Conservation (phyloP, 139 green algal species). For the Chlamydomonas sphaeroides region DNA sequence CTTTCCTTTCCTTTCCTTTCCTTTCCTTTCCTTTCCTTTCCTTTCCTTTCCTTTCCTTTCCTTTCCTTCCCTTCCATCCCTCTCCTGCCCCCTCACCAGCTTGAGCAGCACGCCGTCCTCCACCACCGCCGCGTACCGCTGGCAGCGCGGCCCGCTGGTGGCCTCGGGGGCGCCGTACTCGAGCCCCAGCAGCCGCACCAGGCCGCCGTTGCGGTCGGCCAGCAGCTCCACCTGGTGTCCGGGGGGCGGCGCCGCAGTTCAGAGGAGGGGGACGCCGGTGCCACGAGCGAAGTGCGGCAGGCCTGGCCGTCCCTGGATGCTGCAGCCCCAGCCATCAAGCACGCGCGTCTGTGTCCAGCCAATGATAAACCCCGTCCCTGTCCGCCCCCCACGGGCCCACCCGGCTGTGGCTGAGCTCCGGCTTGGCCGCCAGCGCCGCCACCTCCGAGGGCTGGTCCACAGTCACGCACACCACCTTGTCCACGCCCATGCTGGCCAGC, state of each 20-base stretch:
- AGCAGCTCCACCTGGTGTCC: conserved; percentile 44
- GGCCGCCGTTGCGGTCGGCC: conserved; percentile 47
- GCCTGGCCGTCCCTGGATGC: no score
- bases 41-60: no score
- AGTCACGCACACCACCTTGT: conserved; percentile 63
- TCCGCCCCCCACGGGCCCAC: neutral
- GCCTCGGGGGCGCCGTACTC: conserved; percentile 46
- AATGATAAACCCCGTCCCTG: neutral
- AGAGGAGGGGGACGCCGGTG: no score
- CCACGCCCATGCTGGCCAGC: conserved; percentile 43
- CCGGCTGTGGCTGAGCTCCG: neutral
- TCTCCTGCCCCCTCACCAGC: conserved; percentile 52
- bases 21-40: no score
- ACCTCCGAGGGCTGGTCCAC: conserved; percentile 45
- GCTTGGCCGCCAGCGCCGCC: conserved; percentile 28
- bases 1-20: no score
- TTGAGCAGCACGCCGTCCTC: conserved; percentile 72
- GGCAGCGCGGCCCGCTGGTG: conserved; percentile 51
- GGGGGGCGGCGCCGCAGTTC: no score
- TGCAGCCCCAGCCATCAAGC: no score
- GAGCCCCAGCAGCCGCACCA: conserved; percentile 66
- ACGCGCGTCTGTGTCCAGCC: no score
- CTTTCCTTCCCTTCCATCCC: neutral
- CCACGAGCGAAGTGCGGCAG: no score
- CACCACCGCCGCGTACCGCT: conserved; percentile 70